Base-by-base conservation (phyloP, 176 grass and related monocot species). In the Oryza longistaminata region DNA sequence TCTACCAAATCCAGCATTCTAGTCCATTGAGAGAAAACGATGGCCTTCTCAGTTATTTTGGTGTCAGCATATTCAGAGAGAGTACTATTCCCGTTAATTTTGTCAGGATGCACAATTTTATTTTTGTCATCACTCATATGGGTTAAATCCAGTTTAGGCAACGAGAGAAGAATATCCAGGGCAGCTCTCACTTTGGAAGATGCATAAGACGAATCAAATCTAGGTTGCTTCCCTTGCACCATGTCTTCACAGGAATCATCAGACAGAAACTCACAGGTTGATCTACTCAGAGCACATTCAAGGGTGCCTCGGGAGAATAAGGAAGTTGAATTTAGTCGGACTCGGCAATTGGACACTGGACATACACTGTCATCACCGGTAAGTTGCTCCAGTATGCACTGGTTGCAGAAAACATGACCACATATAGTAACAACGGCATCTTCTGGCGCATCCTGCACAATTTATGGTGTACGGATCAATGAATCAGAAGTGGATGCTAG, bases 11-110 rank as follows among this genome's bases (percentile, higher is more conserved):
- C 93, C 71, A 99, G 81, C 96, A 99, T 99, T 83, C 93, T 79
- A 66, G 96, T 99, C 96, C 96, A 99, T 53, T 99, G 96, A 64
- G 96, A 99, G 60, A 99, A 99, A 83, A 99, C 91, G 69, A 99
- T 96, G 71, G 96, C 96, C 72, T 99, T 99, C 90, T 99, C 96
- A 58, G 91, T 94, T 48, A 78, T 44, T 37, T 92, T 91, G 49
- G 76, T 81, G 14, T 85, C 86, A 70, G 9, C 17, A 74, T 45
- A 16, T 83, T 87, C 81, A 83, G 67, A 83, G 81, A 37, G 21
- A 68, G 58, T 66, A 61, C 78, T 70, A 44, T 89, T 87, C 71
- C 78, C 77, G 71, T 81, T 74, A 17, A 44, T 61, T 78, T 79
- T 88, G 52, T 85, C 77, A 34, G 55, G 45, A 72, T 45, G 34